Conservation (phyloP, 805 yeast species). For the Tetrapisispora namnaoensis region DNA sequence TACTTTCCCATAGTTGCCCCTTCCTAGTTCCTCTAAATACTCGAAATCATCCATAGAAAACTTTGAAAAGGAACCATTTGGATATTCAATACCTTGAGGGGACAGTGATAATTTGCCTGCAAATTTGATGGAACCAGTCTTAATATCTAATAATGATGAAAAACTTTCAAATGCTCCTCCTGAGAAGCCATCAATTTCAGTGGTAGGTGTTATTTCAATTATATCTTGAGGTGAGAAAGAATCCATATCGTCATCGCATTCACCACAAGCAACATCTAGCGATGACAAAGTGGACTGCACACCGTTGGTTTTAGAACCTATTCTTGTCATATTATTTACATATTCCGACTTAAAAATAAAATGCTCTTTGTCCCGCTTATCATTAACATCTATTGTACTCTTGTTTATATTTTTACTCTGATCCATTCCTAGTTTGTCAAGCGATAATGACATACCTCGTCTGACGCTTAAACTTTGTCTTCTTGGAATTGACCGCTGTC, state of each 20-base stretch:
- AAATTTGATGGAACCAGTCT: conserved; percentile 84
- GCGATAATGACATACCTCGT: conserved; percentile 71
- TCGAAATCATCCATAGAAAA: conserved; percentile 79
- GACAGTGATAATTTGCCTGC: conserved; percentile 89
- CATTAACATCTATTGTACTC: not conserved
- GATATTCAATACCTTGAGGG: conserved; percentile 84
- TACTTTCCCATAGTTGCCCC: conserved; percentile 95
- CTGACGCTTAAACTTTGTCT: conserved; percentile 70
- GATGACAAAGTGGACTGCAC: conserved; percentile 18
- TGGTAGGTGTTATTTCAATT: not conserved
- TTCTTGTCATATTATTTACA: not conserved
- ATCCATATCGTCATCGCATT: conserved; percentile 20
- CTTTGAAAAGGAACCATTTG: conserved; percentile 75
- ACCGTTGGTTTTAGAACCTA: not conserved
- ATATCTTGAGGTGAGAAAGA: no score
- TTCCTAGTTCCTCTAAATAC: conserved; percentile 78
- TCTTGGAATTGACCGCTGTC: not conserved
- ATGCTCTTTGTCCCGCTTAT: not conserved
- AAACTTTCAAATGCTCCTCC: conserved; percentile 69
- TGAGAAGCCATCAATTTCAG: conserved; percentile 10
- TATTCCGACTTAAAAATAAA: not conserved
- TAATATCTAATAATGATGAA: conserved; percentile 71
- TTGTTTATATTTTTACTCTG: conserved; percentile 20
- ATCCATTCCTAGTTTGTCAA: conserved; percentile 19
- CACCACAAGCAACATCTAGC: conserved; percentile 2